Evolutionary conservation across 2,329 filamentous ascomycete genomes (phyloP).

Genomic region (Sclerotinia sclerotiorum): DNA sequence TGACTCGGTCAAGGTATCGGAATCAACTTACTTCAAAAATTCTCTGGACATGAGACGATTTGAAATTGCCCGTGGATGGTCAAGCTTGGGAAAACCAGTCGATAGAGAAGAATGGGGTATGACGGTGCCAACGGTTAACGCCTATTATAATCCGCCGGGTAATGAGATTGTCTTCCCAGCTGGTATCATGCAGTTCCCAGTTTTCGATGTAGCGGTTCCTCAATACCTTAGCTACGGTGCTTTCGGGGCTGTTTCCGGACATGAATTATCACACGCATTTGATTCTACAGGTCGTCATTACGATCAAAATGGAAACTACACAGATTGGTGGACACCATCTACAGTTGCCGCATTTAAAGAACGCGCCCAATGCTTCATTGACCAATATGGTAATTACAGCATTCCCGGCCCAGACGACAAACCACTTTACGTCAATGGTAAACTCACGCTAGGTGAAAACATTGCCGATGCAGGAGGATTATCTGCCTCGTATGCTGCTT

Average conservation of each 20-base stretch:
- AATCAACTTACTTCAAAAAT: slow-evolving; percentile 58
- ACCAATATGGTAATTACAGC: slow-evolving; percentile 65
- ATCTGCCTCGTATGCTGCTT: slow-evolving; percentile 61
- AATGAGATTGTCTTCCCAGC: slow-evolving; percentile 70
- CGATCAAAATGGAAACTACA: slow-evolving; percentile 63
- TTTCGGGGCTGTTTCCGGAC: slow-evolving; percentile 65
- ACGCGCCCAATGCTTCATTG: slow-evolving; percentile 62
- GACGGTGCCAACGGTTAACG: slow-evolving; percentile 62
- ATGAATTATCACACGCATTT: slow-evolving; percentile 70
- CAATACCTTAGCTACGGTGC: slow-evolving; percentile 68
- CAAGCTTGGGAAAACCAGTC: slow-evolving; percentile 57
- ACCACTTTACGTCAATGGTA: slow-evolving; percentile 61
- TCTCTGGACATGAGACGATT: slow-evolving; percentile 52
- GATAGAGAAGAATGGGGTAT: slow-evolving; percentile 61
- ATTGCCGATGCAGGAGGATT: slow-evolving; percentile 70
- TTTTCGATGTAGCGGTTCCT: slow-evolving; percentile 63
- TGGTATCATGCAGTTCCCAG: slow-evolving; percentile 67
- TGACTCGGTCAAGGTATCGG: slow-evolving; percentile 50
- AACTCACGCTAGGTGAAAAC: slow-evolving; percentile 66
- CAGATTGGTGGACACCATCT: slow-evolving; percentile 64
- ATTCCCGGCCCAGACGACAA: slow-evolving; percentile 57
- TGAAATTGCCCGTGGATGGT: slow-evolving; percentile 53
- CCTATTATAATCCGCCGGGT: slow-evolving; percentile 55
- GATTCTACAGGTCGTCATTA: slow-evolving; percentile 65
- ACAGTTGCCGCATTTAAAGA: slow-evolving; percentile 59